Conservation (phyloP, 2,329 filamentous ascomycete genomes). For the Aspergillus latus region DNA sequence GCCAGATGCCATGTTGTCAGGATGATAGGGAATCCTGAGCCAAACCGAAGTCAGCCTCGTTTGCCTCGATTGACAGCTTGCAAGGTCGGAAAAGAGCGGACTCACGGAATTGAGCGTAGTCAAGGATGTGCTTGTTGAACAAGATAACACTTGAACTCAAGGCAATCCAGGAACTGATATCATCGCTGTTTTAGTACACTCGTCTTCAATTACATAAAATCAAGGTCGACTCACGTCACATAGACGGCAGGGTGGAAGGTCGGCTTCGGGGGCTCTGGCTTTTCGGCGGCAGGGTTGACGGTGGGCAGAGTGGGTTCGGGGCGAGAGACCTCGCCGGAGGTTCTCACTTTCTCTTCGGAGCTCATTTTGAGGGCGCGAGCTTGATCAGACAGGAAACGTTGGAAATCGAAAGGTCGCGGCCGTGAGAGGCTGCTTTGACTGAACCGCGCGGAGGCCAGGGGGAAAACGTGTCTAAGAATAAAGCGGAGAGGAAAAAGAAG, state of each 20-base stretch:
- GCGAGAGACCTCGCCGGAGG: conserved; percentile 67
- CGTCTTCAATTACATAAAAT: not conserved
- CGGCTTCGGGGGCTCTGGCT: conserved; percentile 64
- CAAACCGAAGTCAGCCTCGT: conserved; percentile 5
- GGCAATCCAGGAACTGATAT: conserved; percentile 77
- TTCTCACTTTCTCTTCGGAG: conserved; percentile 75
- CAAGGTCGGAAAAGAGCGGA: conserved; percentile 1
- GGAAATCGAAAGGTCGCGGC: conserved; percentile 51
- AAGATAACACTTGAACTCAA: conserved; percentile 93
- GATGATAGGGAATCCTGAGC: conserved; percentile 56
- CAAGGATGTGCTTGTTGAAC: conserved; percentile 98
- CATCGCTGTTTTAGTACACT: conserved; percentile 41
- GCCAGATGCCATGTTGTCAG: conserved; percentile 94
- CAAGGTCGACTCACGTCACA: conserved; percentile 57
- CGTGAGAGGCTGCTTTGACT: conserved; percentile 42
- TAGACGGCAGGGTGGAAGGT: conserved; percentile 80
- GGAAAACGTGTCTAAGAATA: conserved; percentile 26
- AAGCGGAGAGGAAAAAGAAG: conserved; percentile 20
- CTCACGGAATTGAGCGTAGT: conserved; percentile 80
- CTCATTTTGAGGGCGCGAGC: conserved; percentile 52
- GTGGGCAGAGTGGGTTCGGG: conserved; percentile 66
- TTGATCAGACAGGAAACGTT: conserved; percentile 47
- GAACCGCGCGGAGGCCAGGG: conserved; percentile 47
- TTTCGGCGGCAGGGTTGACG: conserved; percentile 73
- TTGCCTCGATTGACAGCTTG: not conserved